phyloP scores from a whole-genome alignment of 495 filamentous ascomycete genomes.

The Penicillium atrosanguineum region DNA sequence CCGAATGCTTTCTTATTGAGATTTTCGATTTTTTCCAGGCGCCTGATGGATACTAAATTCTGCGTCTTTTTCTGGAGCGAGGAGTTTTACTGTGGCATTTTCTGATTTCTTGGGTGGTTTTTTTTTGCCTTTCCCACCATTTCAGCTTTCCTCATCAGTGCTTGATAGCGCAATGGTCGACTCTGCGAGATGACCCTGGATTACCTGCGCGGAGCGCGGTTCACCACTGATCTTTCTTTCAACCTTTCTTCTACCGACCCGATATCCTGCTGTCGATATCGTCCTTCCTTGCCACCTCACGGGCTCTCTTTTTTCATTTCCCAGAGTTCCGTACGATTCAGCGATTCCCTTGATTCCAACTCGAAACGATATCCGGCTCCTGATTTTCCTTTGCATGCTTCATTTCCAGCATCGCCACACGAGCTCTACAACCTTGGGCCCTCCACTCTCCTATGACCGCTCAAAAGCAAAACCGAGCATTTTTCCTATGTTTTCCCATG shows the following conservation, averaged over 20 bases:
- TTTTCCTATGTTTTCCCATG: conserved; percentile 35
- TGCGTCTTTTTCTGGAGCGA: conserved; percentile 23
- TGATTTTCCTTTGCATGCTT: conserved; percentile 6
- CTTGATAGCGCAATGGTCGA: conserved; percentile 10
- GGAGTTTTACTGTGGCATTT: conserved; percentile 25
- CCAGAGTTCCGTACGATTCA: conserved; percentile 17
- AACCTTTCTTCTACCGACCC: conserved; percentile 7
- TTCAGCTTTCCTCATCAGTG: conserved; percentile 1
- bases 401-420: conserved; percentile 1
- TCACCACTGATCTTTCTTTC: conserved; percentile 1
- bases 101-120: conserved; percentile 2
- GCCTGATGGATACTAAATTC: conserved; percentile 17
- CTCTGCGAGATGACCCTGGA: background rate
- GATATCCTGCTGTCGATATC: conserved; percentile 24
- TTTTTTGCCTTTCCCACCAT: conserved; percentile 2
- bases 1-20: conserved; percentile 71
- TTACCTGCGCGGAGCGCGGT: conserved; percentile 13
- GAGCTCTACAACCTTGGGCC: conserved; percentile 14
- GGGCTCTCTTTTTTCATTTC: conserved; percentile 4
- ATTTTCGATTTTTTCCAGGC: conserved; percentile 11
- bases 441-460: conserved; percentile 13
- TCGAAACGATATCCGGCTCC: conserved; percentile 9
- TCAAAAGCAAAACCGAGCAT: conserved; percentile 5
- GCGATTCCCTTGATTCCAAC: conserved; percentile 14
- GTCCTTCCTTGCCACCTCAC: conserved; percentile 15